Percentiles rank a stretch among this genome's conserved stretches.
Evolutionary conservation across 441 rosid species (phyloP).

Genomic region (Raphanus hybrid): DNA sequence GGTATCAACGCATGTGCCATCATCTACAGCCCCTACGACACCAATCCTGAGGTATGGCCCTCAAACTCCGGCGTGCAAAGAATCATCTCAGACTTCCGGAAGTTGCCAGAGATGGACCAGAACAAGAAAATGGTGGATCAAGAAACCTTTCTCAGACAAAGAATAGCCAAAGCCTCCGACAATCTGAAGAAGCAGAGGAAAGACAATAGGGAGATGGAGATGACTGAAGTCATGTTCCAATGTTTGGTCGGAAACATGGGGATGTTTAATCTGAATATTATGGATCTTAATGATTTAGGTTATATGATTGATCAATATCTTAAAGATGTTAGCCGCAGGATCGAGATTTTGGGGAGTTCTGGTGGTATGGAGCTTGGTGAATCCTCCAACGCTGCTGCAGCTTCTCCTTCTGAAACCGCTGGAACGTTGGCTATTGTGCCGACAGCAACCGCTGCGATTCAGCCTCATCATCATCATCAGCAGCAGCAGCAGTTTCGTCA

Average conservation of each 20-base stretch:
- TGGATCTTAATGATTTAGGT: constrained; percentile 52
- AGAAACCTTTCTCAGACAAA: constrained; percentile 53
- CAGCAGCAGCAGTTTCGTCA: neutral
- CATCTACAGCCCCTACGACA: constrained; percentile 54
- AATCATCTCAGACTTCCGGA: constrained; percentile 47
- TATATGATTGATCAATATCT: constrained; percentile 38
- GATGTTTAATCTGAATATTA: constrained; percentile 30
- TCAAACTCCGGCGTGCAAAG: constrained; percentile 45
- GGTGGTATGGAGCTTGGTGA: constrained; percentile 14
- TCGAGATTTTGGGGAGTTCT: neutral
- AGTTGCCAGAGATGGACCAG: constrained; percentile 63
- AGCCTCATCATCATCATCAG: neutral
- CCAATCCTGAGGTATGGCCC: constrained; percentile 64
- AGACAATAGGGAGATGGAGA: constrained; percentile 58
- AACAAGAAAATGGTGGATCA: constrained; percentile 63
- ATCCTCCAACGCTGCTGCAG: constrained; percentile 7
- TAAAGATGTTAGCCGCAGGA: constrained; percentile 23
- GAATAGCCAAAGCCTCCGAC: constrained; percentile 49
- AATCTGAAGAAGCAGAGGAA: constrained; percentile 49
- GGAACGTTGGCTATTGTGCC: neutral
- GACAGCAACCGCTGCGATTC: neutral
- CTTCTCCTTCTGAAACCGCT: neutral
- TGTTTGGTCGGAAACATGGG: constrained; percentile 40
- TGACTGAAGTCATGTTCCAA: constrained; percentile 53
- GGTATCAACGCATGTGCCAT: constrained; percentile 62